Evolutionary conservation across 2,329 filamentous ascomycete genomes (phyloP).

Genomic region (Cordyceps javanica): DNA sequence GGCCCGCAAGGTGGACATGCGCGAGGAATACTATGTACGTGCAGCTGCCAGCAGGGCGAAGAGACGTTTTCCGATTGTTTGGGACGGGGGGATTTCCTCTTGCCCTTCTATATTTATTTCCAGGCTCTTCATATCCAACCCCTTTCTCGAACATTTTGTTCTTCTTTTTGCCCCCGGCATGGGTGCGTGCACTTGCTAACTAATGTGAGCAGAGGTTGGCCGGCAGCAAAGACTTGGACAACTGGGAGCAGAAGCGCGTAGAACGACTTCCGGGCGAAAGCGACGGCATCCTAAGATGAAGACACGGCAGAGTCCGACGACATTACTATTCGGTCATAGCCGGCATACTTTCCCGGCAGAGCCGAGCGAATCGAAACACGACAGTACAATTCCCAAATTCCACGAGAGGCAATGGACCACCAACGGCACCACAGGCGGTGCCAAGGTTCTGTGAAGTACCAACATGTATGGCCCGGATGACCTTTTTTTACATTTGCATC

Average conservation of each 20-base stretch:
- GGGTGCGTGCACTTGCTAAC: no score
- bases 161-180: no score
- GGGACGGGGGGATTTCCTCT: background rate
- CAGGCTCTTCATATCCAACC: background rate
- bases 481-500: no score
- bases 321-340: background rate
- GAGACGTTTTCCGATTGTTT: background rate
- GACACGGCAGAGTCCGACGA: background rate
- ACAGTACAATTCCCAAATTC: background rate
- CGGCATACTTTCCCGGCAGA: background rate
- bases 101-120: background rate
- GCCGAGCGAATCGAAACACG: background rate
- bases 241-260: conserved; percentile 96
- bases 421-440: background rate
- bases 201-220: conserved; percentile 24
- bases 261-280: conserved; percentile 83
- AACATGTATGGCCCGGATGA: background rate
- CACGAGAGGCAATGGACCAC: background rate
- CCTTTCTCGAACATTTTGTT: no score
- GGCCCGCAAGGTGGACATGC: conserved; percentile 67
- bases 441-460: background rate
- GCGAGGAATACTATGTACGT: conserved; percentile 82
- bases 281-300: conserved; percentile 65
- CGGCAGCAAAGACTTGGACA: conserved; percentile 80
- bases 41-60: background rate